Evolutionary conservation across 2,329 filamentous ascomycete species (phyloP).

Genomic region (Monilinia polystroma): DNA sequence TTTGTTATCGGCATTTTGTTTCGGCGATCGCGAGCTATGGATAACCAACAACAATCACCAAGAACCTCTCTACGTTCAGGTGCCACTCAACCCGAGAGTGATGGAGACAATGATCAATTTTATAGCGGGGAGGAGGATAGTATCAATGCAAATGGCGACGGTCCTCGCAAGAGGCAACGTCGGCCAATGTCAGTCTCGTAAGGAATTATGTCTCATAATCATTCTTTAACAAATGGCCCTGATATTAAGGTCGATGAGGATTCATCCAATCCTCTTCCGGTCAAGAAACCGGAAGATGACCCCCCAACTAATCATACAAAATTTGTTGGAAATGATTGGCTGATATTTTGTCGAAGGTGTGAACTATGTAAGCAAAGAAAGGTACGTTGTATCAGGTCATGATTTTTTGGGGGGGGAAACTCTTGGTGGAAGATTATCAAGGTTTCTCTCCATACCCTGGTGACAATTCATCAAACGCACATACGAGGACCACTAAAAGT

Average conservation of each 20-base stretch:
- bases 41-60: conserved; percentile 37
- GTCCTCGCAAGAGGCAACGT: conserved; percentile 48
- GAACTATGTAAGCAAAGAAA: conserved; percentile 81
- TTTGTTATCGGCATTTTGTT: conserved; percentile 1
- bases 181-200: conserved; percentile 51
- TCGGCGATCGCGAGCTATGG: conserved; percentile 31
- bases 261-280: conserved; percentile 25
- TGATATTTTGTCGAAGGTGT: conserved; percentile 52
- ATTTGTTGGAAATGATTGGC: conserved; percentile 35
- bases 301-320: conserved; percentile 13
- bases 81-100: conserved; percentile 37
- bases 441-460: background rate
- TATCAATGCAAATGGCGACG: conserved; percentile 38
- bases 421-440: background rate
- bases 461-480: background rate
- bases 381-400: conserved; percentile 45
- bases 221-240: conserved; percentile 28
- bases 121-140: conserved; percentile 39
- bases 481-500: background rate
- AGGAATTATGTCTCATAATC: conserved; percentile 36
- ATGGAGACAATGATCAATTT: conserved; percentile 36
- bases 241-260: conserved; percentile 22
- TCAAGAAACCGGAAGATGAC: conserved; percentile 27
- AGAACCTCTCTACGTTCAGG: conserved; percentile 32
- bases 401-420: background rate